Evolutionary conservation across 192 early-diverging fungal genomes (phyloP), one percentile per base, ranked within the genome.

Genomic region (Entomortierella lignicola): DNA sequence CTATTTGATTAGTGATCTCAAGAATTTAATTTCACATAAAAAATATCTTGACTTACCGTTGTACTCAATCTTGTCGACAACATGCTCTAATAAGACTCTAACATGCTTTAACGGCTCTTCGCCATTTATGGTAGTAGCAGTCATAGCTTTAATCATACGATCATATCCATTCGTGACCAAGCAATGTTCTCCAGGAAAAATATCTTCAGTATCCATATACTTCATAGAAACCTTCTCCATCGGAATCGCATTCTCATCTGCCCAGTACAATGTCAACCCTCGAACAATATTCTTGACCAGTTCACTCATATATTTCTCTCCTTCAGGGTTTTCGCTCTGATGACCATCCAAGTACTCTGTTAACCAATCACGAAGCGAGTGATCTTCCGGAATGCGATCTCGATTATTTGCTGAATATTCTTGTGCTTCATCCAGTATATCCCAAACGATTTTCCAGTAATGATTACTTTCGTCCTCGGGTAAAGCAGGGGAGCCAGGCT

Each of bases 181-280:
- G 20, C 71, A 56, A 29, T 81, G 80, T 11, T 81, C 80, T 12
- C 80, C 80, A 0, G 62, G 62, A 44, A 74, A 72, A 50, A 81
- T 60, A 11, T 72, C 42, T 37, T 81, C 80, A 1, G 80, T 60
- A 63, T 81, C 80, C 52, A 81, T 58, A n/a, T 69, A 81, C 50
- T 81, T 81, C 44, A 81, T 55, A 0, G 80, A 69, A 26, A 59
- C 70, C 26, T 27, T 41, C 18, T 72, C 72, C 29, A 73, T 5
- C 20, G 69, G 66, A 25, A 74, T 72, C 4, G 80, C 80, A 66
- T 81, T 74, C 29, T 71, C 69, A 27, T 72, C 77, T 7, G 77
- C 68, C 69, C 68, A 80, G 23, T 71, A 71, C 63, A 63, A 60
- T 34, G 60, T 18, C 25, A 80, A 39, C 27, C 58, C 59, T 0